phyloP scores from a whole-genome alignment of 2,329 filamentous ascomycete species.

The Pseudopithomyces maydicus region DNA sequence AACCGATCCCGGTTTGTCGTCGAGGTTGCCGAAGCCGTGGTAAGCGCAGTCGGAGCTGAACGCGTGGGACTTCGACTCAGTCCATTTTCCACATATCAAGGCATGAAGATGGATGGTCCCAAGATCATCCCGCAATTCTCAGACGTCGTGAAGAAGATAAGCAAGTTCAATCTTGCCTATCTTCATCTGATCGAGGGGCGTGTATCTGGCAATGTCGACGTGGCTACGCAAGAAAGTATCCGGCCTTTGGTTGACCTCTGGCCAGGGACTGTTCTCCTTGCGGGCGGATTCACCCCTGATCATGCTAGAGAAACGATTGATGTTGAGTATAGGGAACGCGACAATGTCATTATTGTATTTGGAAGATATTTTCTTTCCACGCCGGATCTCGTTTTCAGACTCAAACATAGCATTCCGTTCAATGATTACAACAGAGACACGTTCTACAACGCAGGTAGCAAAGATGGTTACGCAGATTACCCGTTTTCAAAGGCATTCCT shows the following conservation, averaged over 20 bases:
- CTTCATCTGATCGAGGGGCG: conserved; percentile 59
- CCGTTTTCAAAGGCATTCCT: conserved; percentile 23
- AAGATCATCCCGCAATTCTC: conserved; percentile 64
- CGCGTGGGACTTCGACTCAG: conserved; percentile 63
- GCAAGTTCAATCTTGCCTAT: conserved; percentile 49
- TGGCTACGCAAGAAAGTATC: conserved; percentile 17
- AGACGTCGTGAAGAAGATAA: conserved; percentile 58
- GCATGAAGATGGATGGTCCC: conserved; percentile 67
- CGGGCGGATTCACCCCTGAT: conserved; percentile 46
- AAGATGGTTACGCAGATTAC: conserved; percentile 42
- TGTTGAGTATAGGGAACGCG: conserved; percentile 44
- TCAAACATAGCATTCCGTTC: conserved; percentile 46
- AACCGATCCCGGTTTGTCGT: conserved; percentile 57
- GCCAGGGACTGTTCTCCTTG: conserved; percentile 39
- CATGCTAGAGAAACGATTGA: conserved; percentile 37
- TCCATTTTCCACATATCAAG: conserved; percentile 66
- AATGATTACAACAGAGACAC: conserved; percentile 47
- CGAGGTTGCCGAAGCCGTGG: conserved; percentile 58
- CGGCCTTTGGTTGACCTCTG: conserved; percentile 13
- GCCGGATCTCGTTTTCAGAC: conserved; percentile 51
- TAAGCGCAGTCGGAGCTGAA: conserved; percentile 57
- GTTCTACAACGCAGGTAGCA: conserved; percentile 43
- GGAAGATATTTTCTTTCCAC: conserved; percentile 53
- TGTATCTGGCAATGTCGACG: conserved; percentile 49
- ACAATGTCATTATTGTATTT: conserved; percentile 50